phyloP scores from a whole-genome alignment of 2,329 filamentous ascomycete genomes.

The Colletotrichum agaves region DNA sequence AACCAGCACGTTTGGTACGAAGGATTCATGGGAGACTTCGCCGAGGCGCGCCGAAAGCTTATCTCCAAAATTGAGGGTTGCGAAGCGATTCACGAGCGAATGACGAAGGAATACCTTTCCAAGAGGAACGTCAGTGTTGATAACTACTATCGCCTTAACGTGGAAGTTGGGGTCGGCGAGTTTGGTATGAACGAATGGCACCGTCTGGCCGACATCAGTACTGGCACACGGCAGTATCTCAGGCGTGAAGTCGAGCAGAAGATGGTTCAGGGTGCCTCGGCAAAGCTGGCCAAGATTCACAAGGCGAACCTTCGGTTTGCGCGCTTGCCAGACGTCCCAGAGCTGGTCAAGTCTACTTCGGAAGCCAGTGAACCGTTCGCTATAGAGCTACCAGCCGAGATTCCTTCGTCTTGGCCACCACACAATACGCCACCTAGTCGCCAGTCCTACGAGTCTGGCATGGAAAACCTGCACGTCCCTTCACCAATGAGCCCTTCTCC shows the following conservation, averaged over 20 bases:
- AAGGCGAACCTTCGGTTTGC: constrained; percentile 78
- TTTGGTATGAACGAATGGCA: constrained; percentile 99
- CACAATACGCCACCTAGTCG: constrained; percentile 54
- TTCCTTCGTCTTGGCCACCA: constrained; percentile 52
- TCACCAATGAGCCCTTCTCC: constrained; percentile 53
- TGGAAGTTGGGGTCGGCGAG: constrained; percentile 94
- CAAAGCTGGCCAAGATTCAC: constrained; percentile 85
- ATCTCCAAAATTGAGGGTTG: constrained; percentile 96
- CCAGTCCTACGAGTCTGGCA: constrained; percentile 67
- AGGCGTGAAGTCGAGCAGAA: constrained; percentile 76
- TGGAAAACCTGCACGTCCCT: constrained; percentile 59
- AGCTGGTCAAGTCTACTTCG: constrained; percentile 55
- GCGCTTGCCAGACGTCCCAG: constrained; percentile 54
- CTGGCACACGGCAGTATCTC: constrained; percentile 87
- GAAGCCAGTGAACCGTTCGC: constrained; percentile 60
- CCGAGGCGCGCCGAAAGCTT: constrained; percentile 85
- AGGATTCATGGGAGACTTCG: constrained; percentile 90
- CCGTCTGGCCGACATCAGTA: constrained; percentile 93
- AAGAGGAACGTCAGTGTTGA: constrained; percentile 85
- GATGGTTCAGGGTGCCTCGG: constrained; percentile 80
- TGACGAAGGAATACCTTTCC: constrained; percentile 81
- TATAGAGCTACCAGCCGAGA: constrained; percentile 68
- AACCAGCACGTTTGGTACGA: constrained; percentile 91
- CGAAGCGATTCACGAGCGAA: constrained; percentile 87
- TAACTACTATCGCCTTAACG: constrained; percentile 96